Percentiles rank a stretch among this genome's conserved stretches.
These are phyloP conservation scores for Sordariomycetes sp. DNA, from an alignment of 2,329 filamentous ascomycete species.

Conservation along the genomic window DNA sequence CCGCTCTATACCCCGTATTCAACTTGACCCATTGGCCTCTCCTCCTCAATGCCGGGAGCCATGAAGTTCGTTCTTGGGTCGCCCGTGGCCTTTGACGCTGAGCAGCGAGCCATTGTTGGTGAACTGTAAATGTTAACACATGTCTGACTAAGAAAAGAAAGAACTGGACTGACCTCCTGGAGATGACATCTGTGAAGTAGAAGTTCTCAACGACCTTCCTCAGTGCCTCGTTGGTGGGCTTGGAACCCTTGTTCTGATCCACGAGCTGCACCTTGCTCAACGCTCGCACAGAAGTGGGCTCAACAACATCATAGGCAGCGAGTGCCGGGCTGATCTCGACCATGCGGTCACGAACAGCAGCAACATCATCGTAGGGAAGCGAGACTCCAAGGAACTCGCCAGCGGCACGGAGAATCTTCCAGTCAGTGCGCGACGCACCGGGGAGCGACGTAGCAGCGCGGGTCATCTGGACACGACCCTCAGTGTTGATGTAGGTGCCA, in stretches of 20 bases:
- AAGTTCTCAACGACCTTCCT: constrained; percentile 90
- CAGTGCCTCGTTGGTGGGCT: constrained; percentile 62
- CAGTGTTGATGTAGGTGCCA: constrained; percentile 94
- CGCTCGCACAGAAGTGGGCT: constrained; percentile 63
- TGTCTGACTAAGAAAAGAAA: constrained; percentile 2
- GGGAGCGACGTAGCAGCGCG: constrained; percentile 82
- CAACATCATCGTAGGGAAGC: constrained; percentile 88
- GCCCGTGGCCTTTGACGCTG: constrained; percentile 77
- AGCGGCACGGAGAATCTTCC: constrained; percentile 94
- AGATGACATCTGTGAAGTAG: constrained; percentile 96
- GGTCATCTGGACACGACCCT: constrained; percentile 91
- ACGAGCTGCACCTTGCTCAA: constrained; percentile 92
- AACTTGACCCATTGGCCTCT: constrained; percentile 51
- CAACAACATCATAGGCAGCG: constrained; percentile 82
- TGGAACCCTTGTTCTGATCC: constrained; percentile 87
- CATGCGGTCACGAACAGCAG: constrained; percentile 85
- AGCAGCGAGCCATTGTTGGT: constrained; percentile 96
- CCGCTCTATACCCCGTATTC: constrained; percentile 43
- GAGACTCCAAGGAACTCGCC: constrained; percentile 85
- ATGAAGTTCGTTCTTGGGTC: constrained; percentile 74
- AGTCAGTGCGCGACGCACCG: constrained; percentile 87
- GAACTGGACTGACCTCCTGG: constrained; percentile 64
- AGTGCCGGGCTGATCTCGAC: constrained; percentile 87
- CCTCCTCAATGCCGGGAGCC: constrained; percentile 59
- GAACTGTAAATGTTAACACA: constrained; percentile 49